These are phyloP conservation scores for Taphrina populina DNA, from an alignment of 1,139 yeast genomes.

Conservation along the genomic window DNA sequence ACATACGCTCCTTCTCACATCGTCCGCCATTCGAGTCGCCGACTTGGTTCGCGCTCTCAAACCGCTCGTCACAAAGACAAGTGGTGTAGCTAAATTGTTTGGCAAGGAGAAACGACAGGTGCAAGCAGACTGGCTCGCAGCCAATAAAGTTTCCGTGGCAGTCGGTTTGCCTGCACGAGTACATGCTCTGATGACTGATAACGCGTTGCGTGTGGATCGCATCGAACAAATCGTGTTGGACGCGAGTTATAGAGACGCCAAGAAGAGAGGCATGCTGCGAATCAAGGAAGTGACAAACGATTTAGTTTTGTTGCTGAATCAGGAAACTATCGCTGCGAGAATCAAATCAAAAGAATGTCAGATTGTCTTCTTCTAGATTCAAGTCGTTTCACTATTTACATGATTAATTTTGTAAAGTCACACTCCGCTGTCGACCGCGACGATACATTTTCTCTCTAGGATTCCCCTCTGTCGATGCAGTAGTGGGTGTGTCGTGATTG, in stretches of 20 bases:
- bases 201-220: constrained; percentile 16
- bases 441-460: constrained; percentile 1
- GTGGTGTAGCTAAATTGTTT: constrained; percentile 9
- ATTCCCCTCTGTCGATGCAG: not conserved
- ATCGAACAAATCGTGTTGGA: constrained; percentile 25
- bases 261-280: constrained; percentile 13
- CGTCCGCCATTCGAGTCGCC: constrained; percentile 31
- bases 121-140: constrained; percentile 6
- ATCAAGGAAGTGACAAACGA: constrained; percentile 23
- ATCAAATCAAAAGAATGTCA: constrained; percentile 6
- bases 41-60: constrained; percentile 20
- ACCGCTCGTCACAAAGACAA: not conserved
- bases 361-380: constrained; percentile 2
- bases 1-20: constrained; percentile 18
- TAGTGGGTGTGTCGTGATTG: not conserved
- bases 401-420: constrained; percentile 1
- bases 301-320: not conserved
- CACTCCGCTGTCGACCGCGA: constrained; percentile 9
- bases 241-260: constrained; percentile 17
- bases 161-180: constrained; percentile 28
- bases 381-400: not conserved
- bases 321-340: not conserved
- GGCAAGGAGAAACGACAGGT: constrained; percentile 19
- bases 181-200: not conserved
- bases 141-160: constrained; percentile 16